phyloP scores from a whole-genome alignment of 768 basidiomycete genomes.

The Chalciporus piperatus region DNA sequence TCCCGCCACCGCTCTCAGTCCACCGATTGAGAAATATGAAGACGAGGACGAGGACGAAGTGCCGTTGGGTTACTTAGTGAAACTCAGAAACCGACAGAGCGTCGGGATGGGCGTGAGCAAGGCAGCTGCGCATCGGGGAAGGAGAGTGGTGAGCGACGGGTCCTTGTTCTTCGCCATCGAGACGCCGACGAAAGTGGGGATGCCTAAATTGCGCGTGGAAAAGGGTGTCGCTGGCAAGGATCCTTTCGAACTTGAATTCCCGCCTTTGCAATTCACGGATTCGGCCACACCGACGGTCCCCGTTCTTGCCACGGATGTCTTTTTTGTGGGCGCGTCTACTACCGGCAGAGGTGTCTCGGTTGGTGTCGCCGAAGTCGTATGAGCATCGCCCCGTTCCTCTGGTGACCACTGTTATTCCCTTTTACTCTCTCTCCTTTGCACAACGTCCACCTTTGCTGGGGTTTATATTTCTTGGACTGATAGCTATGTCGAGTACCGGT shows the following conservation, averaged over 20 bases:
- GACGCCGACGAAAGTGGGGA: constrained; percentile 17
- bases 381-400: neutral
- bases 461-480: neutral
- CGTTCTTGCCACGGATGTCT: no score
- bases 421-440: no score
- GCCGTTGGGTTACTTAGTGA: constrained; percentile 12
- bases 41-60: constrained; percentile 16
- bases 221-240: no score
- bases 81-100: constrained; percentile 6
- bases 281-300: neutral
- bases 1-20: constrained; percentile 16
- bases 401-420: neutral
- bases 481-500: neutral
- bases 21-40: constrained; percentile 1
- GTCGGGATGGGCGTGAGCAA: neutral
- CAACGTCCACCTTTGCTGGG: neutral
- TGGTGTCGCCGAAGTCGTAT: neutral
- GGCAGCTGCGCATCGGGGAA: neutral
- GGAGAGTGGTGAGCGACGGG: constrained; percentile 19
- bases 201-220: neutral
- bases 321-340: no score
- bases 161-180: constrained; percentile 13
- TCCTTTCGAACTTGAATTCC: no score
- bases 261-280: no score
- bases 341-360: neutral